A percentile compares a stretch with the other conserved stretches of the same genome.
These are phyloP conservation scores for Daucus carota DNA, from an alignment of 129 eudicot genomes.

Conservation along the genomic window DH1_v3.0 NC_030387.2:1223001-1223500, in stretches of 20 bases:
- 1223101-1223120: constrained; percentile 13
- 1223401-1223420: too few relatives aligned
- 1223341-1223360: too few relatives aligned
- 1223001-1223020: not conserved
- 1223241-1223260: not conserved
- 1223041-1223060: constrained; percentile 11
- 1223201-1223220: not conserved
- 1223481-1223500: not conserved
- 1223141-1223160: constrained; percentile 11
- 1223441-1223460: too few relatives aligned
- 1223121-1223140: constrained; percentile 10
- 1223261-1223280: not conserved
- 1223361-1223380: too few relatives aligned
- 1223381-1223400: too few relatives aligned
- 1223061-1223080: constrained; percentile 10
- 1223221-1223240: not conserved
- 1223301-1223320: not conserved
- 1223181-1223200: constrained; percentile 14
- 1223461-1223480: too few relatives aligned
- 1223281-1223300: not conserved
- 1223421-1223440: too few relatives aligned
- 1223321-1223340: too few relatives aligned
- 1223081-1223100: constrained; percentile 15
- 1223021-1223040: not conserved
- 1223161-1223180: constrained; percentile 11